phyloP scores from a whole-genome alignment of 2,329 filamentous ascomycete genomes.

The Colletotrichum sp. region DNA sequence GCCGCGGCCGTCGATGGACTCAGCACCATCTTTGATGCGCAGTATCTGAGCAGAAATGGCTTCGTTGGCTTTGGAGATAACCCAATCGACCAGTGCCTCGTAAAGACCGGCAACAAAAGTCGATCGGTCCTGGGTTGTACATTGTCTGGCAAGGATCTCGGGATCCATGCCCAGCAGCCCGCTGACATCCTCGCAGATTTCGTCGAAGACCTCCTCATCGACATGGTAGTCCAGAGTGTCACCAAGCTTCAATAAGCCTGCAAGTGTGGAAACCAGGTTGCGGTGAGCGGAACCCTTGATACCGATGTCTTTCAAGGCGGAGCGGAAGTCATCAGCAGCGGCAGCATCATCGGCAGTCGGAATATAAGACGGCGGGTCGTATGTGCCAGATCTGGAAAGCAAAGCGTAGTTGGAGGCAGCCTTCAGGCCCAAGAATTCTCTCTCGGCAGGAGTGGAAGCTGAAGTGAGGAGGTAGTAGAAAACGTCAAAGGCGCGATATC shows the following conservation, averaged over 20 bases:
- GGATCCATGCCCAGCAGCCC: slow-evolving; percentile 86
- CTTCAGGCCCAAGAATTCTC: slow-evolving; percentile 85
- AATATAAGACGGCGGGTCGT: slow-evolving; percentile 83
- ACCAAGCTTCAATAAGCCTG: slow-evolving; percentile 87
- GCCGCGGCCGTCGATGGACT: slow-evolving; percentile 68
- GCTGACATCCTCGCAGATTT: slow-evolving; percentile 88
- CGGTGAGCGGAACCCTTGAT: slow-evolving; percentile 87
- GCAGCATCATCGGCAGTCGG: slow-evolving; percentile 92
- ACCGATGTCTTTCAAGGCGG: slow-evolving; percentile 86
- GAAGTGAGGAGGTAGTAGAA: slow-evolving; percentile 96
- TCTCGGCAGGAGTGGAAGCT: slow-evolving; percentile 86
- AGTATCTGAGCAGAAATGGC: slow-evolving; percentile 80
- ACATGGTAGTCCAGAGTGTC: slow-evolving; percentile 86
- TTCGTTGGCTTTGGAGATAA: slow-evolving; percentile 86
- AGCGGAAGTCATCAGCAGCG: slow-evolving; percentile 89
- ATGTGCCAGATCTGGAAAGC: slow-evolving; percentile 83
- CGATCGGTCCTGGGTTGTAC: slow-evolving; percentile 82
- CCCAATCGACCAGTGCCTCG: slow-evolving; percentile 93
- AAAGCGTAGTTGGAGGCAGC: slow-evolving; percentile 77
- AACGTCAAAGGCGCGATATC: slow-evolving; percentile 93
- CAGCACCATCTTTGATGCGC: slow-evolving; percentile 67
- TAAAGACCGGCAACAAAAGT: slow-evolving; percentile 87
- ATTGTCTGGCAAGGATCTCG: slow-evolving; percentile 77
- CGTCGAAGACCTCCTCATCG: slow-evolving; percentile 83
- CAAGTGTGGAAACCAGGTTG: slow-evolving; percentile 83